phyloP scores from a whole-genome alignment of 108 stramenopile genomes.

The Cyclotella atomus region DNA sequence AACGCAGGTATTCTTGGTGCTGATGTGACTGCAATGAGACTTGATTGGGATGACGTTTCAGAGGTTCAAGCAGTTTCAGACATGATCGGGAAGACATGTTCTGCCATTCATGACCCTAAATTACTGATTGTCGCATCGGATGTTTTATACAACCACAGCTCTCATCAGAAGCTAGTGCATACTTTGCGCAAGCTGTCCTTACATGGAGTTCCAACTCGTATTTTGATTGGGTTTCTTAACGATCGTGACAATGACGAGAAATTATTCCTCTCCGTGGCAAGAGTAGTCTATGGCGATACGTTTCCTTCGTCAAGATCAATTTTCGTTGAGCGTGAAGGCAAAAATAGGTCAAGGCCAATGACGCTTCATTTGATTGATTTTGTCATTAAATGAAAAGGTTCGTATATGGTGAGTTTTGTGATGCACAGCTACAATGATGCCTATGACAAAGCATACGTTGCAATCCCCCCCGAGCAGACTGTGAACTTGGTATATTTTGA shows the following conservation, averaged over 20 bases:
- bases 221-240: conserved; percentile 1
- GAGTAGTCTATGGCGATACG: background rate
- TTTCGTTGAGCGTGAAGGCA: conserved; percentile 1
- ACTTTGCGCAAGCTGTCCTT: background rate
- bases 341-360: background rate
- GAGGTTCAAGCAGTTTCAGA: background rate
- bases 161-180: background rate
- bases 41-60: background rate
- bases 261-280: background rate
- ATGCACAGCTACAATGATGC: too few relatives aligned
- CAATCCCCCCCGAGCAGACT: too few relatives aligned
- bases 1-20: background rate
- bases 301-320: background rate
- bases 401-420: too few relatives aligned
- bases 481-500: too few relatives aligned
- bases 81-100: background rate
- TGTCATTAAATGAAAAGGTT: background rate
- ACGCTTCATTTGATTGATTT: background rate
- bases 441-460: too few relatives aligned
- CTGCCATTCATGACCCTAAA: background rate
- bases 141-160: background rate
- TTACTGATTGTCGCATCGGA: background rate
- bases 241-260: conserved; percentile 5
- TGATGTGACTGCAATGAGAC: background rate
- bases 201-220: background rate